Conservation (phyloP, 371 early-diverging fungal species). For the Mortierella sp. region DNA sequence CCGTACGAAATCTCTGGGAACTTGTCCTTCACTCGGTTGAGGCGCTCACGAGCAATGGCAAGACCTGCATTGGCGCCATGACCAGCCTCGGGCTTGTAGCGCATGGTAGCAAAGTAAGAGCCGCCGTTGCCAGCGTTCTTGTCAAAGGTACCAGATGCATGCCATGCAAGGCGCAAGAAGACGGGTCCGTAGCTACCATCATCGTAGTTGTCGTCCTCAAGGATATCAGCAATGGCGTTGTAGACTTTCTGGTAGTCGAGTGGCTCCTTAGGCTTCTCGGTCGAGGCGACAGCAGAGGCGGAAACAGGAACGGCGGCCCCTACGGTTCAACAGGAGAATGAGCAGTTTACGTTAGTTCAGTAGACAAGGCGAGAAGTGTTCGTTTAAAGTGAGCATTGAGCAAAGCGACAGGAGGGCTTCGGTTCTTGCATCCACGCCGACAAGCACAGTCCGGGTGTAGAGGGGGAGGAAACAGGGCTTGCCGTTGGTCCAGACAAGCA, state of each 20-base stretch:
- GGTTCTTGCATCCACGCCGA: background rate
- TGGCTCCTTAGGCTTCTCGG: constrained; percentile 52
- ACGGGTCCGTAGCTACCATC: constrained; percentile 94
- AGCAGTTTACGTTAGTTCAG: constrained; percentile 81
- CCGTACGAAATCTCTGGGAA: constrained; percentile 88
- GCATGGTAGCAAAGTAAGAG: constrained; percentile 92
- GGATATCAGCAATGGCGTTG: constrained; percentile 80
- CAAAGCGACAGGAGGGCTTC: background rate
- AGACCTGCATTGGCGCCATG: constrained; percentile 94
- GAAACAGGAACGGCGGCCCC: constrained; percentile 62
- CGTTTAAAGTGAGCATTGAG: constrained; percentile 85
- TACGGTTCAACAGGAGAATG: constrained; percentile 89
- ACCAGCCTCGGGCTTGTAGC: constrained; percentile 75
- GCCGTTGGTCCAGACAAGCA: too few species aligned
- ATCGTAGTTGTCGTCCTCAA: constrained; percentile 88
- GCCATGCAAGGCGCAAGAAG: constrained; percentile 93
- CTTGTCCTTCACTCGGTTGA: constrained; percentile 87
- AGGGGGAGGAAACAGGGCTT: too few species aligned
- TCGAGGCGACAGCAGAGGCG: constrained; percentile 23
- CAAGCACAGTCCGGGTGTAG: too few species aligned
- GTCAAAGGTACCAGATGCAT: constrained; percentile 94
- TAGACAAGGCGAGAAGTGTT: constrained; percentile 82
- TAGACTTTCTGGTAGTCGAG: constrained; percentile 77
- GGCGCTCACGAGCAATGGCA: constrained; percentile 77
- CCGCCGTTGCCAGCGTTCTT: constrained; percentile 86